Evolutionary conservation across 2,329 filamentous ascomycete genomes (phyloP).

Genomic region (Fusarium protoensiforme): DNA sequence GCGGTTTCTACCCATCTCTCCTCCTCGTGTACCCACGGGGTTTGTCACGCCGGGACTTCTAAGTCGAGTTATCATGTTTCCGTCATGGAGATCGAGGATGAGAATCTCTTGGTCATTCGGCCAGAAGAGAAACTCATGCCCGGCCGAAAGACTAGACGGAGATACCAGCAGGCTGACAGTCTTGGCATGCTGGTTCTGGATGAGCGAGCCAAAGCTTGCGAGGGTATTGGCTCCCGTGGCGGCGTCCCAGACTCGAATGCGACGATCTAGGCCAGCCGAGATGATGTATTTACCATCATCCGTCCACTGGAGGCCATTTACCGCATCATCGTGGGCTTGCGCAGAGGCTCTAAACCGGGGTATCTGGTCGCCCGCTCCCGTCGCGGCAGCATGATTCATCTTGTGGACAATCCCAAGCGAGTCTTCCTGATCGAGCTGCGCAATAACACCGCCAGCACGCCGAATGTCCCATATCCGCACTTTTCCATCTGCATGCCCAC

Average conservation of each 20-base stretch:
- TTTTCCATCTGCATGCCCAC: constrained; percentile 85
- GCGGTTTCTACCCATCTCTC: constrained; percentile 71
- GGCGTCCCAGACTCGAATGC: constrained; percentile 89
- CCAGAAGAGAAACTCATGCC: constrained; percentile 79
- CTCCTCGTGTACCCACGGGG: constrained; percentile 52
- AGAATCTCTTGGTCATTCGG: constrained; percentile 85
- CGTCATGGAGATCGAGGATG: constrained; percentile 82
- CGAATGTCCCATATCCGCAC: constrained; percentile 90
- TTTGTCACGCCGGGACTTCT: constrained; percentile 69
- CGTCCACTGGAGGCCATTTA: constrained; percentile 88
- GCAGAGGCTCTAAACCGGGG: constrained; percentile 60
- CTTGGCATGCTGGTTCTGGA: constrained; percentile 77
- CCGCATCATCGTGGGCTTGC: constrained; percentile 81
- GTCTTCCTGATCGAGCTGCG: constrained; percentile 86
- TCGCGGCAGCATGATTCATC: constrained; percentile 47
- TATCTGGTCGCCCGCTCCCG: constrained; percentile 45
- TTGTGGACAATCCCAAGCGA: constrained; percentile 71
- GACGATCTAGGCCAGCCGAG: constrained; percentile 84
- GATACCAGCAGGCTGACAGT: constrained; percentile 71
- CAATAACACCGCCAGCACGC: constrained; percentile 79
- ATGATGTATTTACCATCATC: constrained; percentile 81
- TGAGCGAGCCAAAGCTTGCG: constrained; percentile 84
- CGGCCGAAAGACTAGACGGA: constrained; percentile 67
- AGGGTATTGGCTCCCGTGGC: constrained; percentile 86
- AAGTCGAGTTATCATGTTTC: constrained; percentile 76